phyloP scores from a whole-genome alignment of 2,329 filamentous ascomycete genomes.

The Phialophora macrospora region DNA sequence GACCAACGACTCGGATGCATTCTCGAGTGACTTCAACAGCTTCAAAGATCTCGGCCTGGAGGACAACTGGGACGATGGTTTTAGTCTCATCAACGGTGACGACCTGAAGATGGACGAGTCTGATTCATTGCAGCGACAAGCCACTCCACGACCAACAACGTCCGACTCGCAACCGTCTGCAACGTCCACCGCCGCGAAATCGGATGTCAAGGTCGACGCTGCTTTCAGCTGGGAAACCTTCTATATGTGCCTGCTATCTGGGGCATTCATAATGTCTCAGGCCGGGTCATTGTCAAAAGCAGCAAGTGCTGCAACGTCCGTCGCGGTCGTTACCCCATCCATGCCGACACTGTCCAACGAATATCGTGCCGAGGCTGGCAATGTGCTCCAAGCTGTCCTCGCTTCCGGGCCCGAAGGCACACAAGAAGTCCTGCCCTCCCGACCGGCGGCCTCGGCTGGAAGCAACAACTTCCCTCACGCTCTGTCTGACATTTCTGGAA shows the following conservation, averaged over 20 bases:
- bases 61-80: constrained; percentile 79
- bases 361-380: constrained; percentile 54
- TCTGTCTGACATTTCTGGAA: constrained; percentile 45
- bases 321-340: constrained; percentile 74
- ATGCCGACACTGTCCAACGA: constrained; percentile 56
- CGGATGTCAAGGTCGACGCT: constrained; percentile 63
- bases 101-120: constrained; percentile 65
- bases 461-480: constrained; percentile 22
- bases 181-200: constrained; percentile 15
- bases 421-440: constrained; percentile 45
- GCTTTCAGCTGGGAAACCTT: constrained; percentile 69
- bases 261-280: constrained; percentile 93
- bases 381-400: constrained; percentile 54
- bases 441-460: constrained; percentile 39
- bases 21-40: constrained; percentile 73
- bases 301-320: constrained; percentile 72
- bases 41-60: constrained; percentile 86
- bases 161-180: constrained; percentile 6
- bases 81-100: constrained; percentile 72
- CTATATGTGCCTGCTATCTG: constrained; percentile 96
- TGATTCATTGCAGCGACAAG: constrained; percentile 51
- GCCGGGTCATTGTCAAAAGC: constrained; percentile 61
- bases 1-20: constrained; percentile 51
- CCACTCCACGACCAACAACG: constrained; percentile 45
- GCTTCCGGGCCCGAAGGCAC: constrained; percentile 51